phyloP scores from a whole-genome alignment of 148 eudicot genomes.

The Chenopodium album region DNA sequence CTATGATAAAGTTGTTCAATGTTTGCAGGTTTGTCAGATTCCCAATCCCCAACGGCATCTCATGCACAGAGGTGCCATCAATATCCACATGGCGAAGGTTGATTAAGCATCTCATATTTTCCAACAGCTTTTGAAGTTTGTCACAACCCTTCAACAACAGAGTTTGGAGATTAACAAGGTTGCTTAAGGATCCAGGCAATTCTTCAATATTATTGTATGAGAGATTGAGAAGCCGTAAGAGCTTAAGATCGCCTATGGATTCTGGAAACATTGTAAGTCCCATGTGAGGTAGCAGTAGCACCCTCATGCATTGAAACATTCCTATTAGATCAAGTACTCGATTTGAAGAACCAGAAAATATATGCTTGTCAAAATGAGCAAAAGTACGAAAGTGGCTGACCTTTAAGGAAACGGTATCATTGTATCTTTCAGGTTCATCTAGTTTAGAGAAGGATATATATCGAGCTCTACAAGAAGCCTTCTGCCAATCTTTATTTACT shows the following conservation, averaged over 20 bases:
- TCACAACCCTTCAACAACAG: conserved; percentile 6
- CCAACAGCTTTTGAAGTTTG: conserved; percentile 2
- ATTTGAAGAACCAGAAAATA: not conserved
- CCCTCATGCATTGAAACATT: conserved; percentile 4
- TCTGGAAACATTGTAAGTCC: conserved; percentile 4
- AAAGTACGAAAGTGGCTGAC: conserved; percentile 12
- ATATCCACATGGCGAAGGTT: conserved; percentile 18
- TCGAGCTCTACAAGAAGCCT: conserved; percentile 6
- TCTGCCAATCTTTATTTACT: not conserved
- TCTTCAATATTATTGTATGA: conserved; percentile 7
- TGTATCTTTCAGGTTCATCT: not conserved
- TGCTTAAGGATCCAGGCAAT: conserved; percentile 8
- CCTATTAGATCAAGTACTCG: not conserved
- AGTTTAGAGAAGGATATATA: not conserved
- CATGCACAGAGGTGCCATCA: not conserved
- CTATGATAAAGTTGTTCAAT: not conserved
- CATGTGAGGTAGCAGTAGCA: conserved; percentile 4
- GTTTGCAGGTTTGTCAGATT: conserved; percentile 11
- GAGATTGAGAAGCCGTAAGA: conserved; percentile 15
- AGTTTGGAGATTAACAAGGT: conserved; percentile 23
- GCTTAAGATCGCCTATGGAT: conserved; percentile 12
- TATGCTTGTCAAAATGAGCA: conserved; percentile 5
- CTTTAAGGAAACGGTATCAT: not conserved
- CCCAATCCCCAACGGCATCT: conserved; percentile 13
- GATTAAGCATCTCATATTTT: not conserved